Evolutionary conservation across 2,329 filamentous ascomycete species (phyloP).

Genomic region (Xylariaceae sp.): DNA sequence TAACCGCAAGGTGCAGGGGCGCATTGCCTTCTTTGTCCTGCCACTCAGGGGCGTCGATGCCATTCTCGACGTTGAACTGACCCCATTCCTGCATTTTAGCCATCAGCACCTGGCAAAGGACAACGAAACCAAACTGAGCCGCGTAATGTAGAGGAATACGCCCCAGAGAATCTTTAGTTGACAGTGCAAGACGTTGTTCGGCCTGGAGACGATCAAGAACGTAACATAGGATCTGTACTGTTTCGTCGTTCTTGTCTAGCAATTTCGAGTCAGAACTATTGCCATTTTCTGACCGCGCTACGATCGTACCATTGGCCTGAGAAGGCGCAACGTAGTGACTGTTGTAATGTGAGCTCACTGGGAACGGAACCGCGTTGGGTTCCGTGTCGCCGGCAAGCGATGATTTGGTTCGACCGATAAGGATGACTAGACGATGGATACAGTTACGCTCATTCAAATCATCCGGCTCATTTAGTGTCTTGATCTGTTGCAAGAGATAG

Average conservation of each 20-base stretch:
- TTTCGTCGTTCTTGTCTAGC: slow-evolving; percentile 70
- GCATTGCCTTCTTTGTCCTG: slow-evolving; percentile 91
- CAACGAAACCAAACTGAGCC: slow-evolving; percentile 89
- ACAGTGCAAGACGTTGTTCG: slow-evolving; percentile 68
- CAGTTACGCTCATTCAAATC: slow-evolving; percentile 95
- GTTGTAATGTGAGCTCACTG: slow-evolving; percentile 57
- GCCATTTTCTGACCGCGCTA: slow-evolving; percentile 55
- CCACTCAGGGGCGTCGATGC: slow-evolving; percentile 86
- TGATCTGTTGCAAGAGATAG: slow-evolving; percentile 69
- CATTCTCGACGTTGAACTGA: slow-evolving; percentile 80
- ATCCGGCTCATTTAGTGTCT: slow-evolving; percentile 79
- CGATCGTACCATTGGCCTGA: slow-evolving; percentile 60
- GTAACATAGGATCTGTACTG: slow-evolving; percentile 67
- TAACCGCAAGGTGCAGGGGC: slow-evolving; percentile 88
- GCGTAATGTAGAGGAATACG: slow-evolving; percentile 90
- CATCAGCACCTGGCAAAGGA: slow-evolving; percentile 87
- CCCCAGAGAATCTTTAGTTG: slow-evolving; percentile 74
- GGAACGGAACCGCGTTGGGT: slow-evolving; percentile 53
- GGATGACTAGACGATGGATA: slow-evolving; percentile 88
- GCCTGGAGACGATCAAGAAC: slow-evolving; percentile 69
- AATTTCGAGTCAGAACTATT: slow-evolving; percentile 68
- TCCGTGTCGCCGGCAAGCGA: slow-evolving; percentile 51
- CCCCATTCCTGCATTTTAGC: slow-evolving; percentile 87
- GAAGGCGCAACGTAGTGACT: slow-evolving; percentile 81
- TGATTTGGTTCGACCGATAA: slow-evolving; percentile 77